phyloP scores from a whole-genome alignment of 2,329 filamentous ascomycete species.

The Fusarium falciforme region DNA sequence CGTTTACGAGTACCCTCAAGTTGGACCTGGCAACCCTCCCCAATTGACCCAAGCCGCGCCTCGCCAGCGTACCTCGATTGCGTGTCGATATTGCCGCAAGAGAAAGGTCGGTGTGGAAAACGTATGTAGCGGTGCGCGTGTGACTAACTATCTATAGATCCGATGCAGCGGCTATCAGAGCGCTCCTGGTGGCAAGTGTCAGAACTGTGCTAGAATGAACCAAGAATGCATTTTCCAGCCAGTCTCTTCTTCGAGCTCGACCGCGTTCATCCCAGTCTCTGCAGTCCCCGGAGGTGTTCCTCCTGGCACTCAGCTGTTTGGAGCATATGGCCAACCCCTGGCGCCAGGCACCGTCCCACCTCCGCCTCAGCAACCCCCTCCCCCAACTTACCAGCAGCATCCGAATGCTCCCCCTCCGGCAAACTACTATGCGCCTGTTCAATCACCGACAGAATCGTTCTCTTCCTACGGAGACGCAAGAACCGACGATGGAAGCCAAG shows the following conservation, averaged over 20 bases:
- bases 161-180: constrained; percentile 71
- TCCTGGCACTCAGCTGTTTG: constrained; percentile 66
- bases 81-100: constrained; percentile 70
- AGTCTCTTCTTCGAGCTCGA: constrained; percentile 66
- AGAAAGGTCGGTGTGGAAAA: constrained; percentile 60
- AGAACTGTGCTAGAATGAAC: constrained; percentile 71
- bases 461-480: constrained; percentile 53
- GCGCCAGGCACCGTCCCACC: constrained; percentile 48
- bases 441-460: constrained; percentile 58
- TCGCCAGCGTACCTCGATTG: constrained; percentile 69
- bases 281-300: constrained; percentile 69
- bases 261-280: constrained; percentile 69
- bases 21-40: constrained; percentile 48
- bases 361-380: constrained; percentile 20
- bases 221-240: constrained; percentile 72
- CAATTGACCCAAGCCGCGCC: constrained; percentile 64
- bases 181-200: constrained; percentile 68
- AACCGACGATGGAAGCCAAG: constrained; percentile 47
- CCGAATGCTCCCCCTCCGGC: constrained; percentile 49
- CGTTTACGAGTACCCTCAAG: constrained; percentile 51
- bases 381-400: constrained; percentile 39
- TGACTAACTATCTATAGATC: constrained; percentile 55
- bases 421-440: constrained; percentile 55
- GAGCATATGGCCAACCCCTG: constrained; percentile 68
- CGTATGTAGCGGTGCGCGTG: not conserved